Evolutionary conservation across 2,329 filamentous ascomycete species (phyloP).

Genomic region (Fusarium albidum): DNA sequence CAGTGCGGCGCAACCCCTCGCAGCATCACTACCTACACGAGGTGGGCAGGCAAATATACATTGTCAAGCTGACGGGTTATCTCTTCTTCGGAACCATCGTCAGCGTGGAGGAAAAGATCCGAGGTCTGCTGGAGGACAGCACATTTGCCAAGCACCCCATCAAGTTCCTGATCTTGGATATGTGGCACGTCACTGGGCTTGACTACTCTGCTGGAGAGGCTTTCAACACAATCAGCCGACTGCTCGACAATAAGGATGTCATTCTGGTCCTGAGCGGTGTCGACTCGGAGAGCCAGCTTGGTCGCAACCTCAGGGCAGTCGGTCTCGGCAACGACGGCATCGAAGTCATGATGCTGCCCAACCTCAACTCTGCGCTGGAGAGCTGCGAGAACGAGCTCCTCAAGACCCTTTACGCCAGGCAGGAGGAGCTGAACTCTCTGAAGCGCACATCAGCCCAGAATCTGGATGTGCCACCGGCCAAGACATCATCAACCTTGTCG

Average conservation of each 20-base stretch:
- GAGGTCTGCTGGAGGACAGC: conserved; percentile 82
- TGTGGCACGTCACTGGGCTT: conserved; percentile 88
- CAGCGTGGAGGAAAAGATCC: conserved; percentile 88
- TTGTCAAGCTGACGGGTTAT: conserved; percentile 92
- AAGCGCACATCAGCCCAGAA: conserved; percentile 53
- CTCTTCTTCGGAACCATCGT: conserved; percentile 99
- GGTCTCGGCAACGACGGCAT: conserved; percentile 79
- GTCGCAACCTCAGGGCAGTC: conserved; percentile 81
- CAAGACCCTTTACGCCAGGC: conserved; percentile 77
- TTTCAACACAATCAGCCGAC: conserved; percentile 89
- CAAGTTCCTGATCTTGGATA: conserved; percentile 87
- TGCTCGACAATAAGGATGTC: conserved; percentile 80
- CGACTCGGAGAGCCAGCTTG: conserved; percentile 77
- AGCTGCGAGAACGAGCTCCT: conserved; percentile 95
- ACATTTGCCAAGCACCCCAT: conserved; percentile 81
- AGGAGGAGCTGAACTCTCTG: conserved; percentile 64
- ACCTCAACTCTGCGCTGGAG: conserved; percentile 92
- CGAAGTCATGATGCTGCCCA: conserved; percentile 82
- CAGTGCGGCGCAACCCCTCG: conserved; percentile 87
- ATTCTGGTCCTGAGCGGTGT: conserved; percentile 85
- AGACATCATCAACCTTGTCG: conserved; percentile 43
- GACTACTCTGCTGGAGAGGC: conserved; percentile 97
- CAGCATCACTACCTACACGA: conserved; percentile 87
- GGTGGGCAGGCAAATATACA: conserved; percentile 86
- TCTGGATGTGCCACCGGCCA: conserved; percentile 57